Evolutionary conservation across 2,329 filamentous ascomycete genomes (phyloP), one percentile per base, ranked within the genome.

Genomic region (Chalaropsis thielavioides): DNA sequence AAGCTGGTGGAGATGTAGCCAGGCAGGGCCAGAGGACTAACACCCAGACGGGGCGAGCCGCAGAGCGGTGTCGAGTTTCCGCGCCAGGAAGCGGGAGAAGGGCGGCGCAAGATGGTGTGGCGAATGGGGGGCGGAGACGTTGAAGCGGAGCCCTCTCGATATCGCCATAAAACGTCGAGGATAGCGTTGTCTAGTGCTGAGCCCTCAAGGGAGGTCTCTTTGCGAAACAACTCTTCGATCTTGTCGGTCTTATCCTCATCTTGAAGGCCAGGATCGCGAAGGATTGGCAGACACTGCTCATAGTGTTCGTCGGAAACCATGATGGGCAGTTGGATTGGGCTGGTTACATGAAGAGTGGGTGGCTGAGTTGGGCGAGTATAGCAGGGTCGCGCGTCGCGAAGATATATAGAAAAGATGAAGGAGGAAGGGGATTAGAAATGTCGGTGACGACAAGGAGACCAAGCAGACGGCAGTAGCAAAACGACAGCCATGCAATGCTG

Each of bases 221-320:
- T 86, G 75, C 85, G 87, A 71, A 97, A 80, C 63, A 96, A 80
- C 69, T 91, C 88, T 77, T 96, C 92, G 63, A 96, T 80, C 76
- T 84, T 89, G 76, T 97, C 92, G 61, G 89, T 92, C 80, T 94
- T 95, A 72, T 96, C 92, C 76, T 99, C 94, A 69, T 97, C 94
- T 71, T 95, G 90, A 68, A 96, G 80, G 64, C 81, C 80, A 66
- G 84, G 78, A 76, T 96, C 87, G 77, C 94, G 86, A 69, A 99
- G 83, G 72, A 96, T 83, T 63, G 90, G 89, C 73, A 95, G 84
- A 75, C 91, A 96, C 72, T 94, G 83, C 71, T 96, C 91, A 79
- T 95, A 95, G 65, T 92, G 85, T 71, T 92, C 86, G 80, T 97
- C 92, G 71, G 92, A 89, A 68, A 96, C 86, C 92, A 97, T 96